Conservation (phyloP, 805 yeast genomes). For the Yarrowia yakushimensis region DNA sequence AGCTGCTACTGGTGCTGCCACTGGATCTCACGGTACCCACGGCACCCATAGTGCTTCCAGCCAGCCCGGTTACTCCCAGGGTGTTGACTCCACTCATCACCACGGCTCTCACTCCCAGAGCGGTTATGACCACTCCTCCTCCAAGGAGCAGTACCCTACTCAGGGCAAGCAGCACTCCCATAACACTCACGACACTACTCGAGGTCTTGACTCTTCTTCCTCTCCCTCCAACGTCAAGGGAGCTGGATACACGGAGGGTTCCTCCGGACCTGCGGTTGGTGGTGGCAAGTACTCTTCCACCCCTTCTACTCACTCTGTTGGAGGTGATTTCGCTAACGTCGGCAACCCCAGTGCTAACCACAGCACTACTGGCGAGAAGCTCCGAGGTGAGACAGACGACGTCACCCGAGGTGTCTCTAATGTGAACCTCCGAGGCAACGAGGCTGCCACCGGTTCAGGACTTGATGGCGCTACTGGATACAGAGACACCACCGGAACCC, state of each 20-base stretch:
- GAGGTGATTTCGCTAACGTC: conserved; percentile 10
- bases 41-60: background rate
- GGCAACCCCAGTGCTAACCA: conserved; percentile 7
- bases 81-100: background rate
- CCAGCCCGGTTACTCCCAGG: conserved; percentile 12
- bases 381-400: conserved; percentile 19
- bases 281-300: conserved; percentile 1
- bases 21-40: background rate
- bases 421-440: conserved; percentile 4
- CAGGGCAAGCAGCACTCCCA: conserved; percentile 15
- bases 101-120: conserved; percentile 18
- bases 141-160: conserved; percentile 16
- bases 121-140: conserved; percentile 4
- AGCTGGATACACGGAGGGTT: background rate
- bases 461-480: conserved; percentile 18
- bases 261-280: conserved; percentile 8
- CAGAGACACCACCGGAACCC: background rate
- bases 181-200: background rate
- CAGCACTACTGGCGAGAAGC: conserved; percentile 11
- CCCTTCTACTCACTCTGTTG: conserved; percentile 5
- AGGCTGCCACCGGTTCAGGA: background rate
- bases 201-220: background rate
- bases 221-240: background rate
- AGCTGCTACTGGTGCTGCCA: conserved; percentile 3
- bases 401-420: conserved; percentile 7